phyloP scores from a whole-genome alignment of 2,329 filamentous ascomycete species.

The Gnomoniopsis sp. region DNA sequence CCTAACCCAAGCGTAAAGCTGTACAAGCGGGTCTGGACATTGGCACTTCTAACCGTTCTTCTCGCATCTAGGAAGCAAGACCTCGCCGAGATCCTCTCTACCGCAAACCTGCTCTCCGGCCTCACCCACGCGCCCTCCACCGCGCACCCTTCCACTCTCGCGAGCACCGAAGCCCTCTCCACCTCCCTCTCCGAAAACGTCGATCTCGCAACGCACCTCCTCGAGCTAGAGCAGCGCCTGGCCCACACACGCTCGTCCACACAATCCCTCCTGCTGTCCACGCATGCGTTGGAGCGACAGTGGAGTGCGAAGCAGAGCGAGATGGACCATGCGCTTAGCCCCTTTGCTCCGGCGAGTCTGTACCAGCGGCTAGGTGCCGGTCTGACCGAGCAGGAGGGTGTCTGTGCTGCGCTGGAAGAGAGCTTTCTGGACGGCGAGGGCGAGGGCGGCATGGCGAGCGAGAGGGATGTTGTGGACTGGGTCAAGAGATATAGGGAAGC shows the following conservation, averaged over 20 bases:
- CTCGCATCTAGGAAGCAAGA: constrained; percentile 66
- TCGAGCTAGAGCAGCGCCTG: constrained; percentile 56
- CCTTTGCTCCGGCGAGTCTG: constrained; percentile 81
- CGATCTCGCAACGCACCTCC: constrained; percentile 61
- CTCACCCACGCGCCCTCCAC: constrained; percentile 65
- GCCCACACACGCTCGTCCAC: constrained; percentile 63
- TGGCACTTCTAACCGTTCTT: not conserved
- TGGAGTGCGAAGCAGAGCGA: constrained; percentile 87
- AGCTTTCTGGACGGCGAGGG: constrained; percentile 73
- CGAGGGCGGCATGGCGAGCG: constrained; percentile 53
- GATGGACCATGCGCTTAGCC: constrained; percentile 79
- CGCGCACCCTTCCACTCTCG: constrained; percentile 67
- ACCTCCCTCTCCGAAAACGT: constrained; percentile 69
- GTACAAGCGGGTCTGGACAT: too few relatives aligned
- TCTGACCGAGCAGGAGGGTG: constrained; percentile 75
- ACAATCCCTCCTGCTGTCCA: constrained; percentile 76
- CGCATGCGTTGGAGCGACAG: constrained; percentile 85
- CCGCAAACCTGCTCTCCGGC: constrained; percentile 66
- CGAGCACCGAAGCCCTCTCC: constrained; percentile 63
- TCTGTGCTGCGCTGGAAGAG: constrained; percentile 83
- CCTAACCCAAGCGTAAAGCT: constrained; percentile 5
- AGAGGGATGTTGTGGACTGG: constrained; percentile 84
- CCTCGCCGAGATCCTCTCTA: constrained; percentile 65
- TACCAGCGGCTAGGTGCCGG: constrained; percentile 77
- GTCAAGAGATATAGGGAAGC: constrained; percentile 77